Evolutionary conservation across 352 stramenopile genomes (phyloP).

Genomic region (Aphanomyces astaci): DNA sequence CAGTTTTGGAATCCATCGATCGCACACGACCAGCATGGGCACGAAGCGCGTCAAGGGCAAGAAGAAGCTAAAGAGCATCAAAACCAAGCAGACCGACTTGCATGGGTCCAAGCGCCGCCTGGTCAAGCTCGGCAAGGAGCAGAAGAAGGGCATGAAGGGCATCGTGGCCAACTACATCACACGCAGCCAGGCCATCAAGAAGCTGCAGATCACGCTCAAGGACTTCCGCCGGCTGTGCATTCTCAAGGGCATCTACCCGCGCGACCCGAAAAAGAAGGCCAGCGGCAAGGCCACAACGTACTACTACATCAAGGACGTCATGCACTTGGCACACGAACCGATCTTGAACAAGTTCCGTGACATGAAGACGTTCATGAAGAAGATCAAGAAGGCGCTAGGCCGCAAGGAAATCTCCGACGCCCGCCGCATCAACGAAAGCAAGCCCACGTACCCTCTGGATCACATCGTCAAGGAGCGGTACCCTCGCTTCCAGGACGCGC

Average conservation of each 20-base stretch:
- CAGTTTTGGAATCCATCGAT: constrained; percentile 15
- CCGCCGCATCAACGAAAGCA: constrained; percentile 75
- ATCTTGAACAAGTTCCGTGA: constrained; percentile 98
- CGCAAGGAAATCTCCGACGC: constrained; percentile 78
- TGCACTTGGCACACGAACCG: constrained; percentile 96
- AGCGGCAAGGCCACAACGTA: constrained; percentile 97
- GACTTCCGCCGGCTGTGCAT: constrained; percentile 99
- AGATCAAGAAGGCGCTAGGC: constrained; percentile 83
- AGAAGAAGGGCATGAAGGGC: constrained; percentile 72
- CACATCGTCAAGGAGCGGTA: constrained; percentile 99
- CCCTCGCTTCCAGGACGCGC: constrained; percentile 94
- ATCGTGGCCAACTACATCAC: constrained; percentile 94
- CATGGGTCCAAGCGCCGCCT: constrained; percentile 77
- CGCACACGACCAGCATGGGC: constrained; percentile 55
- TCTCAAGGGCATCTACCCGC: constrained; percentile 98
- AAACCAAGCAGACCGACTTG: constrained; percentile 75
- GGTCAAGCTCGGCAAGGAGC: constrained; percentile 80
- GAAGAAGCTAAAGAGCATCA: constrained; percentile 88
- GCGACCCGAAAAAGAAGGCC: constrained; percentile 88
- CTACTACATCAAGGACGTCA: constrained; percentile 99
- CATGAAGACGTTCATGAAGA: constrained; percentile 99
- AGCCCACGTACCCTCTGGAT: constrained; percentile 93
- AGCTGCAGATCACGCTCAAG: constrained; percentile 94
- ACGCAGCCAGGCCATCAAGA: constrained; percentile 90
- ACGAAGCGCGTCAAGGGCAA: constrained; percentile 84